These are phyloP conservation scores for Fusarium sp. DNA, from an alignment of 2,329 filamentous ascomycete genomes.

Conservation along the genomic window DNA sequence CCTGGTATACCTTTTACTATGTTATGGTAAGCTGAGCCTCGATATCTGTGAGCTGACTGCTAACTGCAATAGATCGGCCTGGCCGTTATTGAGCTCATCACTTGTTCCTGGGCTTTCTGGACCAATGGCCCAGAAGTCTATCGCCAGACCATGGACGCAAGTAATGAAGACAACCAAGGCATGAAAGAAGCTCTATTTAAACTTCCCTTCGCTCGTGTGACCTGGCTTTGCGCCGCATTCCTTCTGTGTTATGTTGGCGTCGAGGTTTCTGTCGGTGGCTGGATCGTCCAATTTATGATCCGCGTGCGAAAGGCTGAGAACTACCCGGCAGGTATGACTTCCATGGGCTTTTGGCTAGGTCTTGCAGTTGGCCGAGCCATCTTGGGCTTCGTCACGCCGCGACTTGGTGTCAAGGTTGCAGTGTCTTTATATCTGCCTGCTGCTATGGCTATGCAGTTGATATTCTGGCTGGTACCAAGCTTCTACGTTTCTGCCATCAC, in stretches of 20 bases:
- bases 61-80: constrained; percentile 30
- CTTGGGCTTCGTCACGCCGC: constrained; percentile 78
- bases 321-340: constrained; percentile 78
- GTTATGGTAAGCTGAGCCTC: constrained; percentile 70
- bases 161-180: constrained; percentile 39
- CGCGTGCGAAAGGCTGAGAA: constrained; percentile 73
- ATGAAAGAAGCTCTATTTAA: constrained; percentile 53
- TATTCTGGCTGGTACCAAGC: constrained; percentile 85
- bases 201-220: constrained; percentile 60
- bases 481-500: constrained; percentile 80
- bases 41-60: constrained; percentile 56
- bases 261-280: constrained; percentile 81
- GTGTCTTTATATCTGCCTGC: constrained; percentile 70
- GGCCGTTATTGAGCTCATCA: constrained; percentile 35
- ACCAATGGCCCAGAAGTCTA: constrained; percentile 64
- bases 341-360: constrained; percentile 85
- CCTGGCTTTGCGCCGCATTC: constrained; percentile 79
- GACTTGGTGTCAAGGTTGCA: constrained; percentile 75
- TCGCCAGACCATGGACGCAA: constrained; percentile 52
- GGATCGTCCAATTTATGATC: constrained; percentile 89
- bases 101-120: constrained; percentile 70
- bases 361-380: constrained; percentile 77
- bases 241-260: constrained; percentile 80
- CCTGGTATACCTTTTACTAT: constrained; percentile 81
- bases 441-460: constrained; percentile 72